These are phyloP conservation scores for Astrothelium macrocarpum DNA, from an alignment of 495 filamentous ascomycete species.

Conservation along the genomic window DNA sequence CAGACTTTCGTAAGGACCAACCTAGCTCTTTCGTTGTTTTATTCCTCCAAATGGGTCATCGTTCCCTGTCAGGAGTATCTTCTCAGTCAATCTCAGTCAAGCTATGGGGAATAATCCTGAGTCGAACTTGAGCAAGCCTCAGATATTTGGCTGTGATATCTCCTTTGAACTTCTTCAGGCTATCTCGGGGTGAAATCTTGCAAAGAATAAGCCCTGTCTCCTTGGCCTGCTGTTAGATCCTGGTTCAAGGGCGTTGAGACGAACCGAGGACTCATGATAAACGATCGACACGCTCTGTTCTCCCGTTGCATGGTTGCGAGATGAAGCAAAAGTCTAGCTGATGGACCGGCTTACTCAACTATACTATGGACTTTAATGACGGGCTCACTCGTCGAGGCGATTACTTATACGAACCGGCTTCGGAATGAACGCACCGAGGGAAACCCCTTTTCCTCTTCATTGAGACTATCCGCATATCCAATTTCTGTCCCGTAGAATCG, in stretches of 20 bases:
- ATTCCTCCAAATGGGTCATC: too few relatives aligned
- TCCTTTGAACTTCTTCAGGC: too few relatives aligned
- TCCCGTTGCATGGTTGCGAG: not conserved
- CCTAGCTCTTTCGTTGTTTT: too few relatives aligned
- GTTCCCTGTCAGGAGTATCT: too few relatives aligned
- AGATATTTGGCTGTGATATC: too few relatives aligned
- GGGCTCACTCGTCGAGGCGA: not conserved
- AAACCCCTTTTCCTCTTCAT: not conserved
- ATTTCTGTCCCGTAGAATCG: not conserved
- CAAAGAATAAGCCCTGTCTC: too few relatives aligned
- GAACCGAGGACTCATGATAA: not conserved
- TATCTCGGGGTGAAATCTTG: too few relatives aligned
- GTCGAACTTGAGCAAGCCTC: too few relatives aligned
- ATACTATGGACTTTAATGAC: not conserved
- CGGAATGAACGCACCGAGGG: not conserved
- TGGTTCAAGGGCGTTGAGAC: not conserved
- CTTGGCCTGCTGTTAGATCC: not conserved
- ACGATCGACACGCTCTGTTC: not conserved
- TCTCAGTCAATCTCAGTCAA: too few relatives aligned
- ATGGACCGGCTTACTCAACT: not conserved
- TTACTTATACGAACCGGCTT: not conserved
- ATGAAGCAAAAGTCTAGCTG: not conserved
- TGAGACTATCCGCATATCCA: not conserved
- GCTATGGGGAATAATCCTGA: too few relatives aligned
- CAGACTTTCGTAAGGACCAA: too few relatives aligned